Conservation (phyloP, 1,284 basidiomycete genomes). For the Leccinum ponderosum region DNA sequence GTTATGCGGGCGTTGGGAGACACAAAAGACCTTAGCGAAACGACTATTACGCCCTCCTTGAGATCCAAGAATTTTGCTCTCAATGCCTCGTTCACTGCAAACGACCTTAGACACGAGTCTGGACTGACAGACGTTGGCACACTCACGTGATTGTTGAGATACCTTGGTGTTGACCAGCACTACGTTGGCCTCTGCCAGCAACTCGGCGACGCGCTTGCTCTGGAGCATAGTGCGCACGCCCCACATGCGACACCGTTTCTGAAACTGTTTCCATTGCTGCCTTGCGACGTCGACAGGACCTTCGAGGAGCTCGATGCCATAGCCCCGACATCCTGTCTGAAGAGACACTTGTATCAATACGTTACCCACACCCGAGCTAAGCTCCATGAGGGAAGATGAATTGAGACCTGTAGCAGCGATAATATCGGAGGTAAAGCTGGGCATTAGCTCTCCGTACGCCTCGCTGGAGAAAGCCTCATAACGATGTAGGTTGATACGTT, state of each 20-base stretch:
- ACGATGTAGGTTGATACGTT: constrained; percentile 67
- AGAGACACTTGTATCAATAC: constrained; percentile 74
- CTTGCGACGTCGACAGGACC: constrained; percentile 65
- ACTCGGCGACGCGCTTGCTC: constrained; percentile 56
- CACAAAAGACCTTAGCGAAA: constrained; percentile 76
- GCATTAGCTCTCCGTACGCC: constrained; percentile 78
- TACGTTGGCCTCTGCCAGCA: constrained; percentile 70
- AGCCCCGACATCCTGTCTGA: constrained; percentile 72
- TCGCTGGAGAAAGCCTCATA: constrained; percentile 76
- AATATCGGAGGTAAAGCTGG: constrained; percentile 66
- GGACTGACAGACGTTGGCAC: not conserved
- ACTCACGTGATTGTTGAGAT: constrained; percentile 67
- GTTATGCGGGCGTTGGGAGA: constrained; percentile 66
- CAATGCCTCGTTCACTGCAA: constrained; percentile 71
- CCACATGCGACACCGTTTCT: constrained; percentile 73
- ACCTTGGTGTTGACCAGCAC: constrained; percentile 81
- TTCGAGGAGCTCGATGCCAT: constrained; percentile 67
- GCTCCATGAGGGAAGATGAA: constrained; percentile 60
- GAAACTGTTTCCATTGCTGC: constrained; percentile 61
- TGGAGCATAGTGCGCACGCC: constrained; percentile 64
- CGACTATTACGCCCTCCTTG: constrained; percentile 76
- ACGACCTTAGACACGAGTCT: constrained; percentile 1
- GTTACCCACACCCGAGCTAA: constrained; percentile 71
- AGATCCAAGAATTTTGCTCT: constrained; percentile 74
- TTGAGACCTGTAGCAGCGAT: constrained; percentile 56